These are phyloP conservation scores for Colletotrichum cuscutae DNA, from an alignment of 2,329 filamentous ascomycete genomes.

Conservation along the genomic window DNA sequence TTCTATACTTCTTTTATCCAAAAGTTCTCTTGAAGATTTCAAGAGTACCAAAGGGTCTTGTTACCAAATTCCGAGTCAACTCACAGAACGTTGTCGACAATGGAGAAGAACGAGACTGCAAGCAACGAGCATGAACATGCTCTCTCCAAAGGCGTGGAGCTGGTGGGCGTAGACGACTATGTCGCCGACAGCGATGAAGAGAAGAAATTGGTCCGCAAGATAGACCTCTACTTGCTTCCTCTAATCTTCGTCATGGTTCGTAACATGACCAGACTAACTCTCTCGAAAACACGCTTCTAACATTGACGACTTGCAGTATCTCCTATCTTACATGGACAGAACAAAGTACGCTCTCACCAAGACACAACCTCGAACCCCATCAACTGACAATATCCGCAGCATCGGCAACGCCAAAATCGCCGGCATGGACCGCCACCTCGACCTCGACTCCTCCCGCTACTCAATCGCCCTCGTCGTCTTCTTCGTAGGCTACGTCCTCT, in stretches of 20 bases:
- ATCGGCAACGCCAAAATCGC: constrained; percentile 66
- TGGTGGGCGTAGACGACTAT: constrained; percentile 37
- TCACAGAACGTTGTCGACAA: neutral
- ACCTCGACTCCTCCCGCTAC: constrained; percentile 69
- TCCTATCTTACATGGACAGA: constrained; percentile 69
- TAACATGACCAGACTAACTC: neutral
- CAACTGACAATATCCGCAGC: constrained; percentile 39
- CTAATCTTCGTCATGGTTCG: constrained; percentile 59
- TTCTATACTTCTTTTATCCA: neutral
- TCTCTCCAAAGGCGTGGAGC: constrained; percentile 9
- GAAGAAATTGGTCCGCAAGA: constrained; percentile 47
- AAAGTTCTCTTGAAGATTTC: neutral
- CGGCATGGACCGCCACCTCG: constrained; percentile 52
- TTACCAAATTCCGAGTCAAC: neutral
- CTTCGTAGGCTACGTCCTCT: constrained; percentile 76
- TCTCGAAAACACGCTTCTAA: too few species aligned
- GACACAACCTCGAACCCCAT: neutral
- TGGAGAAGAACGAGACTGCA: constrained; percentile 36
- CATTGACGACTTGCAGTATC: constrained; percentile 40
- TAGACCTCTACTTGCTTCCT: constrained; percentile 53
- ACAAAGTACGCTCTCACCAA: constrained; percentile 51
- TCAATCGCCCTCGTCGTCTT: constrained; percentile 70
- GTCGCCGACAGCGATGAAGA: constrained; percentile 45
- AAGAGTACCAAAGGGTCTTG: too few species aligned
- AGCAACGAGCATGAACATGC: constrained; percentile 26